phyloP scores from a whole-genome alignment of 495 filamentous ascomycete genomes.

The Bryoglossum gracile region DNA sequence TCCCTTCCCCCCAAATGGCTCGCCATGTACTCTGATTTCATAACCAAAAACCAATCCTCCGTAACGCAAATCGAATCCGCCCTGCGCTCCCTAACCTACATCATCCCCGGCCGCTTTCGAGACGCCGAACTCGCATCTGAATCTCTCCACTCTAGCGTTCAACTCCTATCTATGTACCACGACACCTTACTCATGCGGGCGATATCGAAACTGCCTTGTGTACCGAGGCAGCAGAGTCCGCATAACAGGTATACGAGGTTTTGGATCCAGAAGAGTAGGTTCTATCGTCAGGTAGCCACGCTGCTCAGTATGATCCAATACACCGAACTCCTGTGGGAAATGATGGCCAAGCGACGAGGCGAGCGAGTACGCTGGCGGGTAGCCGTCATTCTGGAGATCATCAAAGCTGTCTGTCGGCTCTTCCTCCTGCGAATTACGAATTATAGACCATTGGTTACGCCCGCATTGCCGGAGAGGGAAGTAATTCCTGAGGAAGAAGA shows the following conservation, averaged over 20 bases:
- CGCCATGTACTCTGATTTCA: constrained; percentile 78
- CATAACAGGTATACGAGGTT: constrained; percentile 88
- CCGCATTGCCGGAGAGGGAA: constrained; percentile 81
- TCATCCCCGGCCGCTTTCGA: constrained; percentile 89
- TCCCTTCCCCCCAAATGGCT: constrained; percentile 67
- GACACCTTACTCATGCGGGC: constrained; percentile 74
- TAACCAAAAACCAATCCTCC: constrained; percentile 86
- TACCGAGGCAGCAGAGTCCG: constrained; percentile 52
- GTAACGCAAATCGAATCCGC: constrained; percentile 91
- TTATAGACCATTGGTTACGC: constrained; percentile 74
- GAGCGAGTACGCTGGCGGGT: constrained; percentile 84
- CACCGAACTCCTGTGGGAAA: constrained; percentile 79
- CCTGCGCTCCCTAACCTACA: constrained; percentile 84
- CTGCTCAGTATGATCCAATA: constrained; percentile 85
- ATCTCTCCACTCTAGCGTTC: constrained; percentile 79
- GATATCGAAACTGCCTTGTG: constrained; percentile 36
- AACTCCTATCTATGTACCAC: constrained; percentile 90
- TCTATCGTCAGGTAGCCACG: constrained; percentile 72
- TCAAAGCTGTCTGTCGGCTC: constrained; percentile 83
- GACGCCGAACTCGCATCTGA: constrained; percentile 94
- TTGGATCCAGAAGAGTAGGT: constrained; percentile 66
- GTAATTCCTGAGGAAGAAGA: constrained; percentile 47
- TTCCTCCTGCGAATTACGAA: constrained; percentile 78
- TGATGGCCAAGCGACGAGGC: constrained; percentile 68
- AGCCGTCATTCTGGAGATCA: constrained; percentile 74